Percentiles rank a stretch among this genome's conserved stretches.
Conservation (phyloP, 164 flowering plant genomes). For the Sedum album region DNA sequence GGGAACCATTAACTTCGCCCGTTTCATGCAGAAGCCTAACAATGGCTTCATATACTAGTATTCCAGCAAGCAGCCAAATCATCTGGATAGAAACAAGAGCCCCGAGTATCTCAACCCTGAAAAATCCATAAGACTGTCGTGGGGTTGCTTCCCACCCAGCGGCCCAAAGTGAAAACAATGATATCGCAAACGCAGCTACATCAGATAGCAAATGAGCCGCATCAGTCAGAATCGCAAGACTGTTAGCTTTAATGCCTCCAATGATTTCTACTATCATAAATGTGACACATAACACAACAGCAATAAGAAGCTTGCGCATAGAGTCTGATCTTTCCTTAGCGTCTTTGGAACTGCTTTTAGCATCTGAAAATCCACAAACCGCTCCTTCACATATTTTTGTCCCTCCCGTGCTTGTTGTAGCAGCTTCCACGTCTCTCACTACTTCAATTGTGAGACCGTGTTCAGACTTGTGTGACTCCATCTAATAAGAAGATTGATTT, state of each 20-base stretch:
- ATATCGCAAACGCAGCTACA: too few species aligned
- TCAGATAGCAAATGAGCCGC: too few species aligned
- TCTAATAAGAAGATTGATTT: not conserved
- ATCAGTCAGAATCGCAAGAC: too few species aligned
- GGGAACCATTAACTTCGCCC: constrained; percentile 1
- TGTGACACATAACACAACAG: not conserved
- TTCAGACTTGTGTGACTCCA: not conserved
- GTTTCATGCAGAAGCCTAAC: constrained; percentile 2
- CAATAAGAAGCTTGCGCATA: constrained; percentile 6
- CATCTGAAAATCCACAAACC: not conserved
- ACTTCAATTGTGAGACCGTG: not conserved
- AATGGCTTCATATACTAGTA: constrained; percentile 2
- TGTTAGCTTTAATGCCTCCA: too few species aligned
- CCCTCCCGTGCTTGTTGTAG: not conserved
- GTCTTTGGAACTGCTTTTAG: not conserved
- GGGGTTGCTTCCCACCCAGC: constrained; percentile 4
- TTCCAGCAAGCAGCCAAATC: too few species aligned
- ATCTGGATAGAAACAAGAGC: not conserved
- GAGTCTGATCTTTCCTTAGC: constrained; percentile 6
- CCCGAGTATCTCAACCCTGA: constrained; percentile 2
- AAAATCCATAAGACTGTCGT: constrained; percentile 3
- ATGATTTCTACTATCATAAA: constrained; percentile 1
- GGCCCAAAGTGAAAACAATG: constrained; percentile 2
- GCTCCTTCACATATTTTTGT: not conserved
- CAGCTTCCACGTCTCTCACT: not conserved